Conservation (phyloP, 495 filamentous ascomycete species). For the Daldinia bambusicola region DNA sequence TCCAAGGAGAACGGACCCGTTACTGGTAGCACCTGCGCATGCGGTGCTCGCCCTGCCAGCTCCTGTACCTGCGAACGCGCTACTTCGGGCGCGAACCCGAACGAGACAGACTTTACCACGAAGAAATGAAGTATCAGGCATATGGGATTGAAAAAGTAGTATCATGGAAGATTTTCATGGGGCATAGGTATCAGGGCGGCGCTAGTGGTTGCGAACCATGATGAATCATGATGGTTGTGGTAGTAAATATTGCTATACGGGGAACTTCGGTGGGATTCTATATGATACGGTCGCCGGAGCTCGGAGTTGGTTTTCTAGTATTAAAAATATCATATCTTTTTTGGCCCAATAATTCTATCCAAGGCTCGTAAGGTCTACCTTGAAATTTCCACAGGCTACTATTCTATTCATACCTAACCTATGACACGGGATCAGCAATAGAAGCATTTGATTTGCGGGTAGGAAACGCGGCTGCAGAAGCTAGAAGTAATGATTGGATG, state of each 20-base stretch:
- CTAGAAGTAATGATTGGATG: not conserved
- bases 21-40: slow-evolving; percentile 69
- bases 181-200: not conserved
- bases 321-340: not conserved
- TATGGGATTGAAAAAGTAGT: not conserved
- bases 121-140: slow-evolving; percentile 51
- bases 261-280: slow-evolving; percentile 2
- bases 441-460: not conserved
- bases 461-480: not conserved
- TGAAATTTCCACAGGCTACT: not conserved
- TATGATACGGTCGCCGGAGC: slow-evolving; percentile 13
- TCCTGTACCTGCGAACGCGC: slow-evolving; percentile 88
- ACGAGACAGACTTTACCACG: slow-evolving; percentile 86
- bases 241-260: not conserved
- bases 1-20: slow-evolving; percentile 73
- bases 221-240: not conserved
- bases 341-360: not conserved
- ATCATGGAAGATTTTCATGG: not conserved
- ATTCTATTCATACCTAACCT: not conserved
- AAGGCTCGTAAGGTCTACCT: not conserved
- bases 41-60: slow-evolving; percentile 76
- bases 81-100: slow-evolving; percentile 57
- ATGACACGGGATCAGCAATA: not conserved
- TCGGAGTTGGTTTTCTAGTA: slow-evolving; percentile 30
- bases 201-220: not conserved